Conservation (phyloP, 805 yeast genomes). For the Candida orba region DNA sequence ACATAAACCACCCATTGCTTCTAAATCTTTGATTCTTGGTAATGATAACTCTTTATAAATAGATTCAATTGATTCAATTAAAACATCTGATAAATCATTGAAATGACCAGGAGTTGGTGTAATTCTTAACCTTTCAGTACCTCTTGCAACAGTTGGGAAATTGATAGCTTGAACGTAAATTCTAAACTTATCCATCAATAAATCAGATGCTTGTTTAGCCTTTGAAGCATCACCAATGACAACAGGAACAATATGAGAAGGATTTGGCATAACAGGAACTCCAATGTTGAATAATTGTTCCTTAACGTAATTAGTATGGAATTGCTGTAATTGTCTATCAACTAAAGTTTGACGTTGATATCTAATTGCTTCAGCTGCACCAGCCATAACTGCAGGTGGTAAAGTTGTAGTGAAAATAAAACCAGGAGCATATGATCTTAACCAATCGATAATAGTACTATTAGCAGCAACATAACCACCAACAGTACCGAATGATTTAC, state of each 20-base stretch:
- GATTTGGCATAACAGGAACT: constrained; percentile 95
- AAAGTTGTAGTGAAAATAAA: constrained; percentile 94
- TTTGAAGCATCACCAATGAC: constrained; percentile 90
- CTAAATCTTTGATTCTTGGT: constrained; percentile 75
- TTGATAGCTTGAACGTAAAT: constrained; percentile 98
- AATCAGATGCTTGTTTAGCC: constrained; percentile 87
- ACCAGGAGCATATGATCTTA: constrained; percentile 94
- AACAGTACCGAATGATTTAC: constrained; percentile 94
- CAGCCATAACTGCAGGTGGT: constrained; percentile 98
- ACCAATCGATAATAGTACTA: constrained; percentile 80
- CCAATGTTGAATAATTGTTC: constrained; percentile 58
- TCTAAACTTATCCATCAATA: constrained; percentile 72
- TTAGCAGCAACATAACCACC: constrained; percentile 98
- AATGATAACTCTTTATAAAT: constrained; percentile 71
- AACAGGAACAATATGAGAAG: constrained; percentile 94
- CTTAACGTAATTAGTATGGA: constrained; percentile 80
- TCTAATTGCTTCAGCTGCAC: constrained; percentile 81
- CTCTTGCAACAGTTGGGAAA: constrained; percentile 95
- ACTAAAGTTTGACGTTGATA: constrained; percentile 70
- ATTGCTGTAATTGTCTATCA: constrained; percentile 81
- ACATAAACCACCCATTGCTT: constrained; percentile 74
- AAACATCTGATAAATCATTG: constrained; percentile 63
- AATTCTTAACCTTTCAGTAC: constrained; percentile 91
- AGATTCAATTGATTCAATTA: constrained; percentile 71
- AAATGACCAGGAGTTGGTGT: constrained; percentile 99